Evolutionary conservation across 2,329 filamentous ascomycete genomes (phyloP), one percentile per base, ranked within the genome.

Genomic region (Alternaria gansuensis): DNA sequence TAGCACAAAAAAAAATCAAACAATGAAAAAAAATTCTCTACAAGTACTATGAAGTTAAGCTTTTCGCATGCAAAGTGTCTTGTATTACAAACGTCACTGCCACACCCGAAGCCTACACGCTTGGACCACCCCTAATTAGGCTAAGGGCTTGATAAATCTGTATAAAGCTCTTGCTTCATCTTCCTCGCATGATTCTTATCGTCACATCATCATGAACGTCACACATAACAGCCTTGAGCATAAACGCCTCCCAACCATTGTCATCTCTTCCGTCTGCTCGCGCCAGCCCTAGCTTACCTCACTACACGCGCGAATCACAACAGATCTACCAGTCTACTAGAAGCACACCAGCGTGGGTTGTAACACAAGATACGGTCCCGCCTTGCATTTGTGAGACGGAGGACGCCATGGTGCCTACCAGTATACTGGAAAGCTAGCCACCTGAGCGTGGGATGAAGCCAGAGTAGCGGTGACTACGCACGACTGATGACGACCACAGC

Each of bases 381-480:
- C n/a, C 17, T 24, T 11, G 4, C 11, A 17, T n/a, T 4, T n/a
- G 4, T 46, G 31, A 24, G 7, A 5, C 6, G 29, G 44, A 14
- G 21, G 13, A 23, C 9, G 29, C 29, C 21, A 33, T 4, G 44
- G 33, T 46, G 29, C 21, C 17, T 33, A 46, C 44, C 44, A 33
- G 24, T 6, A 46, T 14, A 29, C 9, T 28, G 29, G 44, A 24
- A 50, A 21, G 33, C 21, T 50, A 28, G 23, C 23, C 34, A 13
- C 24, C 13, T 34, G 46, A 28, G 31, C 46, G 46, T 50, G 46
- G 46, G 46, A 23, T 50, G 33, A 37, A 37, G 46, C 31, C 17
- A 33, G 28, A 34, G 44, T 46, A 46, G 44, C 29, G 44, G 44
- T 33, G 44, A 46, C 44, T 34, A 33, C 43, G 43, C n/a, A 23